Conservation (phyloP, 2,329 filamentous ascomycete genomes). For the Phialophora verrucosa region DNA sequence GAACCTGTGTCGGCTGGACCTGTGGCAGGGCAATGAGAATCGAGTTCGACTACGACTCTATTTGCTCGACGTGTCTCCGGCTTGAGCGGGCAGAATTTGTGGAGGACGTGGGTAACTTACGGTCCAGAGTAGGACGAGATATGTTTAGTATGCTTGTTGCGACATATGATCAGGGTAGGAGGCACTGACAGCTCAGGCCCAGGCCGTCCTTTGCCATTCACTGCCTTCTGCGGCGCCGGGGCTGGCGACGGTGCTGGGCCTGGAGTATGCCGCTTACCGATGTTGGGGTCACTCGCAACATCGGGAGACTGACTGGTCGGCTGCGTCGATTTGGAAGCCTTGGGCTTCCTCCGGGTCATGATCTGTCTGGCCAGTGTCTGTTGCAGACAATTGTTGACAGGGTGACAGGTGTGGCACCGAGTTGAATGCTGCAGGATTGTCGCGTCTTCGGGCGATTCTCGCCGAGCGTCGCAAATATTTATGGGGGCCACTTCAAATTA, state of each 20-base stretch:
- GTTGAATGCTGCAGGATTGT: background rate
- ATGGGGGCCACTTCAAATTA: background rate
- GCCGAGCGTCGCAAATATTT: background rate
- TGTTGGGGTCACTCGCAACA: conserved; percentile 1
- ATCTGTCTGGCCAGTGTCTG: conserved; percentile 11
- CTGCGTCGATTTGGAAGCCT: conserved; percentile 15
- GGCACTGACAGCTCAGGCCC: conserved; percentile 41
- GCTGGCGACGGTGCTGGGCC: background rate
- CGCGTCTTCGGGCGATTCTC: background rate
- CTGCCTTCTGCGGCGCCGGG: background rate
- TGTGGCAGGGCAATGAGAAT: background rate
- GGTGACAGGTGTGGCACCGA: background rate
- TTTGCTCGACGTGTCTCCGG: background rate
- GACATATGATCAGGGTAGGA: conserved; percentile 65
- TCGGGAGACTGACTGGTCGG: conserved; percentile 9
- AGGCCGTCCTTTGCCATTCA: conserved; percentile 1
- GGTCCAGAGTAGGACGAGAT: conserved; percentile 83
- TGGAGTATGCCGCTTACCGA: conserved; percentile 5
- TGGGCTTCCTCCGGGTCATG: conserved; percentile 34
- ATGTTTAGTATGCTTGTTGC: conserved; percentile 83
- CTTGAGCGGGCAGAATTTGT: background rate
- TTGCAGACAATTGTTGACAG: background rate
- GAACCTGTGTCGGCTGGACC: background rate
- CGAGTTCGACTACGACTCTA: background rate
- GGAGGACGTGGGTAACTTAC: background rate